Evolutionary conservation across 805 yeast species (phyloP).

Genomic region (Yarrowia keelungensis): DNA sequence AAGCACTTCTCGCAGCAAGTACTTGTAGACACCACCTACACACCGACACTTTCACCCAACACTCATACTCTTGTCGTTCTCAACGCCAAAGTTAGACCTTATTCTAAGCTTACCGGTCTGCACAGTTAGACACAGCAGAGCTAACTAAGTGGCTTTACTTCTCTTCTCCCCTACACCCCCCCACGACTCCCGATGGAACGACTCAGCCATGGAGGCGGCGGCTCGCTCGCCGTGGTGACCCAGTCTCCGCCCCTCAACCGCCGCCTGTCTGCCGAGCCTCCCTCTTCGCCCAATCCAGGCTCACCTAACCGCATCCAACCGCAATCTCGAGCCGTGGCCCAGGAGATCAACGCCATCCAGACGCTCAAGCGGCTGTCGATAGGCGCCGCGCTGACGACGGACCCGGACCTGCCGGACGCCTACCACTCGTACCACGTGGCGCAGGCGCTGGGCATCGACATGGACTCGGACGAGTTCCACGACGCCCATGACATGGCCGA

Average conservation of each 20-base stretch:
- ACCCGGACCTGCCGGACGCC: constrained; percentile 52
- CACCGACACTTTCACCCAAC: background rate
- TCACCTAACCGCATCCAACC: constrained; percentile 40
- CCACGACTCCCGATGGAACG: constrained; percentile 28
- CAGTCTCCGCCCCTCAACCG: constrained; percentile 34
- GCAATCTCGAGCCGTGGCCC: constrained; percentile 50
- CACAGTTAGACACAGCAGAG: background rate
- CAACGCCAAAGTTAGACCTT: constrained; percentile 6
- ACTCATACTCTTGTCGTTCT: too few relatives aligned
- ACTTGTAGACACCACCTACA: too few relatives aligned
- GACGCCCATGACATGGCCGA: background rate
- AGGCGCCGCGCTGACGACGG: constrained; percentile 51
- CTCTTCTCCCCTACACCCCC: background rate
- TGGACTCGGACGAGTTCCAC: constrained; percentile 25
- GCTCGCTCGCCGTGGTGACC: constrained; percentile 28
- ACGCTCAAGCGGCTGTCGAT: constrained; percentile 53
- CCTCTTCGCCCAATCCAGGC: constrained; percentile 9
- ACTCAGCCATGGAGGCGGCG: constrained; percentile 37
- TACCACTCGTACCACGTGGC: constrained; percentile 33
- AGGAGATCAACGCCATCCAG: constrained; percentile 53
- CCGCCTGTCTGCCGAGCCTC: constrained; percentile 8
- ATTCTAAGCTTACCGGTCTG: constrained; percentile 21
- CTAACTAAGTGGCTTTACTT: background rate
- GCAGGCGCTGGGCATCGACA: constrained; percentile 34
- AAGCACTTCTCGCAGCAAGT: too few relatives aligned